These are phyloP conservation scores for Arachnopeziza araneosa DNA, from an alignment of 2,329 filamentous ascomycete species.

Conservation along the genomic window DNA sequence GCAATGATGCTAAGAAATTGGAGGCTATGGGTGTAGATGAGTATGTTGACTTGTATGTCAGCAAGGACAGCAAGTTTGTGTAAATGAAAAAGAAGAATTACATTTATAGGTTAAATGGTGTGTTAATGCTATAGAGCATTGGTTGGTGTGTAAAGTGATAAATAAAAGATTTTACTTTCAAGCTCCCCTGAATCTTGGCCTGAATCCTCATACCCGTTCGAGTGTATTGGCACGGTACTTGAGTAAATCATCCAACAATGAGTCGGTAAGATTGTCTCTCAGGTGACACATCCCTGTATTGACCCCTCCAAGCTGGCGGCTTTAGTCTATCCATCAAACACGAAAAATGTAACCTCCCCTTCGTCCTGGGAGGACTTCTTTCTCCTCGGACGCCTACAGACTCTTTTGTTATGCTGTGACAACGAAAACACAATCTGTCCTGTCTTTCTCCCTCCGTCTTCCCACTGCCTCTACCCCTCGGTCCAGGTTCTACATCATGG, in stretches of 20 bases:
- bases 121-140: background rate
- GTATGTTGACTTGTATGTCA: conserved; percentile 80
- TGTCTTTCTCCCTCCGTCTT: too few species aligned
- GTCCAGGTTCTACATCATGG: background rate
- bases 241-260: conserved; percentile 25
- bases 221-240: conserved; percentile 6
- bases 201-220: too few species aligned
- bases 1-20: conserved; percentile 67
- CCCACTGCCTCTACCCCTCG: background rate
- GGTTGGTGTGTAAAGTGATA: too few species aligned
- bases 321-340: background rate
- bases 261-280: conserved; percentile 15
- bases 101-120: background rate
- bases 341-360: background rate
- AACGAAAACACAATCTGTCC: too few species aligned
- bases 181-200: too few species aligned
- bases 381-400: background rate
- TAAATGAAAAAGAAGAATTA: conserved; percentile 17
- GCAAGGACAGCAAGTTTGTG: conserved; percentile 57
- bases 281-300: background rate
- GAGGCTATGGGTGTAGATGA: conserved; percentile 82
- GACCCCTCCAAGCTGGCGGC: background rate
- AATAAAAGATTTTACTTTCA: too few species aligned
- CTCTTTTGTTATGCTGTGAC: background rate
- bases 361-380: background rate